Evolutionary conservation across 177 flowering plant species (phyloP), one percentile per base, ranked within the genome.

Genomic region (Vitis hybrid): DNA sequence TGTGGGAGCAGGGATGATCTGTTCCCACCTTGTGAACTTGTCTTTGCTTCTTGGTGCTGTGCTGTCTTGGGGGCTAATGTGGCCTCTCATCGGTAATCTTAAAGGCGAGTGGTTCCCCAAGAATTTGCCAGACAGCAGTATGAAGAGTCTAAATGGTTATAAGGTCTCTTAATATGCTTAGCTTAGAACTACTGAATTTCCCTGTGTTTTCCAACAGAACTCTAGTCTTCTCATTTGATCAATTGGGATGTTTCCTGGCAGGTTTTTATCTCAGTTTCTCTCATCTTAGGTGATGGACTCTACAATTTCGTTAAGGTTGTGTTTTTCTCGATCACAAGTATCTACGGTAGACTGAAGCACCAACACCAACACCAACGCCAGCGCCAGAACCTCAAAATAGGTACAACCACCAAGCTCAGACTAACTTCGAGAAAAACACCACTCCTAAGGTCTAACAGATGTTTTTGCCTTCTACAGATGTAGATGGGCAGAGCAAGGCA

Each of bases 201-300:
- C 8, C 9, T 39, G 8, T 39, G 45, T 39, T 39, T 6, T 7
- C 45, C 0, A 5, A 39, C 45, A 39, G 45, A 39, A 4, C 45
- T 39, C 45, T 39, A 39, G 8, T 39, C 45, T 39, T 39, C 45
- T 39, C 45, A 4, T 39, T 7, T 6, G 7, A 4, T 26, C 30
- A 26, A 26, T 26, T 26, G 5, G 30, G 30, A 26, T 39, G 6
- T 39, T 39, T 39, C 45, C 45, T 39, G 45, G 78, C 87, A 94
- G 97, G 98, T 95, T 56, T 95, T 95, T 55, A 80, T 95, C 62
- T 82, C 97, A 23, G 91, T 93, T 57, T 83, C 97, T 70, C 85
- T 95, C 59, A 87, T 95, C 69, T 81, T 95, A 3, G 99, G 98
- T 12, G 98, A 93, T 72, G 99, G 99, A 23, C 90, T 95, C 61